Base-by-base conservation (phyloP, 768 basidiomycete species). In the Sarcodon aspratus region DNA sequence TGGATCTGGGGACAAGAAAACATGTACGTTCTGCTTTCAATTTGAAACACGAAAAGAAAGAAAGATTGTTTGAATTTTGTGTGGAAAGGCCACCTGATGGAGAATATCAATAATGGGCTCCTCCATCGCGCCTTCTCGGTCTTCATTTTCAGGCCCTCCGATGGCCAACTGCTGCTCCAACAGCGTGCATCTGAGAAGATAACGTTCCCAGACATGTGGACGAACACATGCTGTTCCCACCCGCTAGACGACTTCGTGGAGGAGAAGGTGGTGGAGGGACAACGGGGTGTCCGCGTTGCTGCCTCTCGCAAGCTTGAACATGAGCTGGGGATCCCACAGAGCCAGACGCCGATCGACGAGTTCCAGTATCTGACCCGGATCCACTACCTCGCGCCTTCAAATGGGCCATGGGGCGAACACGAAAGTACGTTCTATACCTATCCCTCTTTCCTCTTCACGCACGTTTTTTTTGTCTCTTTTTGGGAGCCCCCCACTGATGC, bases 171-270 rank as follows among this genome's bases (percentile, higher is more conserved):
- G 13, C 73, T 99, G 27, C 75, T 99, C 42, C 96, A 99, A 63
- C 91, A 92, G 65, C 80, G 96, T 35, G 96, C 96, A 15, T 73
- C 82, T n/a, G 93, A 95, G 70, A 99, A 99, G 73, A 99, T 99
- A 61, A 99, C 96, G 7, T 99, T 99, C 70, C 96, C 96, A 6
- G 77, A 89, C 58, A 93, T 97, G 93, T 99, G 96, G 96, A 99
- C 96, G 33, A 99, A 99, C 67, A 98, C 96, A 7, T 99, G 96
- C 64, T 99, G 95, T 69, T 93, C 90, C 18, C 95, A 99, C 62
- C 95, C 95, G 13, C 73, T 99, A 45, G 82, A 89, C 57, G 96
- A 98, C 67, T 89, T 92, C 55, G 85, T 83, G 52, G 76, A 79
- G 55, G 85, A 92, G 67, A 90, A 83, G 68, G 63, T 80, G 7